phyloP scores from a whole-genome alignment of 306 rosid genomes.

The Acacia confusa region DNA sequence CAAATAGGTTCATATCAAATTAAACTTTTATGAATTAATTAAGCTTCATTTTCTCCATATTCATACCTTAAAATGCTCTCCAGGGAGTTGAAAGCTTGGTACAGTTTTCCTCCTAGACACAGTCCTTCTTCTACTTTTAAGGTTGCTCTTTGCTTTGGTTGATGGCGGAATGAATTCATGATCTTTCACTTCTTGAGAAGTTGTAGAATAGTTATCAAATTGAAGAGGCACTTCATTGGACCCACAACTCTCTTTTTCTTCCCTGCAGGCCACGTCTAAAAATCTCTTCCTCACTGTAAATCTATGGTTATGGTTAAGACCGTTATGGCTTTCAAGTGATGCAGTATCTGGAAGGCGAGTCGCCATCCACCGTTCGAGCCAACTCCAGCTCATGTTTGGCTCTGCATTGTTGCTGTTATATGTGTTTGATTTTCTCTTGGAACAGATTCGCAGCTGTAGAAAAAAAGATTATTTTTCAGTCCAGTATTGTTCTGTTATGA shows the following conservation, averaged over 20 bases:
- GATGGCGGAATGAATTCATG: conserved; percentile 37
- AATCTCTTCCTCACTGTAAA: conserved; percentile 42
- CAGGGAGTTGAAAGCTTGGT: conserved; percentile 52
- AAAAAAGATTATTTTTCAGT: neutral
- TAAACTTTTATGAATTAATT: neutral
- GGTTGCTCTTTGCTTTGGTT: conserved; percentile 32
- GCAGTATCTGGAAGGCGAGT: conserved; percentile 72
- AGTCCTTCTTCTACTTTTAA: conserved; percentile 45
- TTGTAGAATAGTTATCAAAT: conserved; percentile 50
- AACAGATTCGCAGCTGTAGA: conserved; percentile 71
- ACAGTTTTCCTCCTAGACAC: conserved; percentile 58
- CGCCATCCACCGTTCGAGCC: conserved; percentile 99
- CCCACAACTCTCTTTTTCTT: conserved; percentile 90
- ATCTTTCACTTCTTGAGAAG: conserved; percentile 39
- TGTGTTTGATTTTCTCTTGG: conserved; percentile 58
- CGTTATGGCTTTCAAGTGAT: conserved; percentile 48
- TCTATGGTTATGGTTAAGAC: conserved; percentile 29
- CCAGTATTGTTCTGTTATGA: neutral
- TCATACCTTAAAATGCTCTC: conserved; percentile 54
- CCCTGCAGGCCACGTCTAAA: conserved; percentile 51
- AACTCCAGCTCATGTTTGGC: conserved; percentile 86
- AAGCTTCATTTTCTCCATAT: neutral
- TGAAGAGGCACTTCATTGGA: conserved; percentile 77
- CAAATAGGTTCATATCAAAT: too few relatives aligned
- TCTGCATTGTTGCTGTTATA: conserved; percentile 42